These are phyloP conservation scores for Coniosporium uncinatum DNA, from an alignment of 2,329 filamentous ascomycete species.

Conservation along the genomic window DNA sequence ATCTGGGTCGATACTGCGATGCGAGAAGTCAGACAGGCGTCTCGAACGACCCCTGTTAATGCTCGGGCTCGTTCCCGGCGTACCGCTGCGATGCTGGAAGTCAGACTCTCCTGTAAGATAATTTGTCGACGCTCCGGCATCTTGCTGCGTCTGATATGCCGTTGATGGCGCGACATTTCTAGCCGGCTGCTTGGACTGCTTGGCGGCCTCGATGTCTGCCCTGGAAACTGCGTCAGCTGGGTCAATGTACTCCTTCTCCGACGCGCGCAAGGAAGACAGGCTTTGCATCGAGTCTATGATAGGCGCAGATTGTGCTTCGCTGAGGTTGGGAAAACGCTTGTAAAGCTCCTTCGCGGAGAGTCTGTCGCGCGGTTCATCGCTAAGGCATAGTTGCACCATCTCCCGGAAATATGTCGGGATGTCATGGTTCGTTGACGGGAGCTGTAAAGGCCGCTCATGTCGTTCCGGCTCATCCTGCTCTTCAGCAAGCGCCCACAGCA, in stretches of 20 bases:
- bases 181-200: no score
- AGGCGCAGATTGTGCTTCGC: no score
- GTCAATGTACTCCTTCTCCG: conserved; percentile 41
- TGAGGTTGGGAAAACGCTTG: conserved; percentile 58
- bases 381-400: conserved; percentile 73
- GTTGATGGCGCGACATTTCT: no score
- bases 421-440: conserved; percentile 21
- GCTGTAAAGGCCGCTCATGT: conserved; percentile 60
- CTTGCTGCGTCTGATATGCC: no score
- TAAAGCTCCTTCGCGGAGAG: conserved; percentile 70
- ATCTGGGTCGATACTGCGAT: no score
- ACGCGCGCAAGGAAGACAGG: no score
- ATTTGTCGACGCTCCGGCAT: conserved; percentile 8
- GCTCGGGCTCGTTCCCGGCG: background rate
- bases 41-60: no score
- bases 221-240: conserved; percentile 34
- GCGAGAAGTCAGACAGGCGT: no score
- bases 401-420: conserved; percentile 77
- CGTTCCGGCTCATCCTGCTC: conserved; percentile 87
- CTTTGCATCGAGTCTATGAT: no score
- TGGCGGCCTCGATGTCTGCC: conserved; percentile 37
- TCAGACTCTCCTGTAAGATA: conserved; percentile 3
- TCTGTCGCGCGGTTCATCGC: conserved; percentile 65
- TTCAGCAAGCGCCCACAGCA: conserved; percentile 86
- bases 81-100: conserved; percentile 10